Conservation (phyloP, 192 early-diverging fungal species). For the Entomortierella parvispora region DNA sequence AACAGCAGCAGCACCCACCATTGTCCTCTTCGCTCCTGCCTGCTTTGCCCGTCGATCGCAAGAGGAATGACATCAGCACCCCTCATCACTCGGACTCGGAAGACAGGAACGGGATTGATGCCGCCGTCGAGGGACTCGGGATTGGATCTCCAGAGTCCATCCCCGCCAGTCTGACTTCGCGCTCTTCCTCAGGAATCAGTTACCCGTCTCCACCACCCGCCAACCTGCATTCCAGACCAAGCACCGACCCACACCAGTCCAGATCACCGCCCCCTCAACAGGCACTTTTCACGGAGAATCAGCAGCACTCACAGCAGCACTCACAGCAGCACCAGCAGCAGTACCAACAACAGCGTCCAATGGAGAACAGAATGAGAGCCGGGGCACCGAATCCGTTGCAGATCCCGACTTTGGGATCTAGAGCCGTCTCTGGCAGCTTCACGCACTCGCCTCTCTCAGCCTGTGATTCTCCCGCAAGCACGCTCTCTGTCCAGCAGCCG, state of each 20-base stretch:
- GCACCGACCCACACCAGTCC: conserved; percentile 9
- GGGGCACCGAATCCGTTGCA: conserved; percentile 30
- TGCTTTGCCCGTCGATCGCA: conserved; percentile 30
- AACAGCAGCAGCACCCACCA: conserved; percentile 3
- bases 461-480: conserved; percentile 10
- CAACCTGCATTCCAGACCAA: conserved; percentile 1
- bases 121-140: conserved; percentile 25
- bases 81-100: conserved; percentile 6
- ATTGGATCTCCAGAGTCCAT: conserved; percentile 7
- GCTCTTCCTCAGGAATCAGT: conserved; percentile 11
- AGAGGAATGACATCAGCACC: background rate
- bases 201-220: conserved; percentile 27
- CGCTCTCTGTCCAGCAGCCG: conserved; percentile 1
- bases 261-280: background rate
- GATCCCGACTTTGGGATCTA: conserved; percentile 9
- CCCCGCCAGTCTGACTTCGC: background rate
- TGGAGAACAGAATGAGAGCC: background rate
- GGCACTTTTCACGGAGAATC: conserved; percentile 4
- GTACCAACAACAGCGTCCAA: no score
- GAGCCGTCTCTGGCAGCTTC: background rate
- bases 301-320: background rate
- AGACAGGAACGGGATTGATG: conserved; percentile 9
- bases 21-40: conserved; percentile 24
- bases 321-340: background rate
- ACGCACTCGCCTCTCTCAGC: background rate